Evolutionary conservation across 1,139 yeast species (phyloP), one percentile per base, ranked within the genome.

Genomic region (Geotrichum cucujoidarum): DNA sequence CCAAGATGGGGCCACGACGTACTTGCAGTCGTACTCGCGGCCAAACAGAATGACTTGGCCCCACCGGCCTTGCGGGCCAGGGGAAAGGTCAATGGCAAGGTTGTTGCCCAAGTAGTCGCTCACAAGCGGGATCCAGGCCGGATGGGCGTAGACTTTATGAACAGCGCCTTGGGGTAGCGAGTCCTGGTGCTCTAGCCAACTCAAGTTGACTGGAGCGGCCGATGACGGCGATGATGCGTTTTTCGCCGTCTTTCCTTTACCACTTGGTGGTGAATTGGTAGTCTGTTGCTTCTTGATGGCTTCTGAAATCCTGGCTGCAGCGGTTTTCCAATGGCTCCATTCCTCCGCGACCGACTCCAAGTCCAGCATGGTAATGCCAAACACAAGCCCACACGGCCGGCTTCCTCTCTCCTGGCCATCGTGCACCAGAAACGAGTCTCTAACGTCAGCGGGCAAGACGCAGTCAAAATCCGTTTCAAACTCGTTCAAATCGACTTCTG

Each of bases 31-130:
- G 61, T 83, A 87, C 51, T 90, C 97, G 58, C 95, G 77, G 33
- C 97, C 97, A 66, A 87, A 89, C 47, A 87, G 63, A 50, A 90
- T 86, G 22, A 87, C 86, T 64, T 89, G 95, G 14, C 97, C 97
- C 72, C 80, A 75, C 38, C 68, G 72, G 25, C 95, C 95, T 16
- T 70, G 67, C 2, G 79, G 72, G 3, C 87, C 95, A 1, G 97
- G 97, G 2, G 92, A 83, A 53, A 90, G 72, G 66, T 90, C 97
- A 13, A 90, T 74, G 43, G 90, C 97, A 46, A 90, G 80, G 61
- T 88, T 88, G 67, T 90, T 90, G 16, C 97, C 97, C 10, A 85
- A 82, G 52, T 79, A 81, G 63, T 90, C 97, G 11, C 95, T 86
- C 17, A 87, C 78, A 40, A 90, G 66, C 1, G 97, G 97, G 47